Evolutionary conservation across 2,329 filamentous ascomycete genomes (phyloP).

Genomic region (Cadophora sp.): DNA sequence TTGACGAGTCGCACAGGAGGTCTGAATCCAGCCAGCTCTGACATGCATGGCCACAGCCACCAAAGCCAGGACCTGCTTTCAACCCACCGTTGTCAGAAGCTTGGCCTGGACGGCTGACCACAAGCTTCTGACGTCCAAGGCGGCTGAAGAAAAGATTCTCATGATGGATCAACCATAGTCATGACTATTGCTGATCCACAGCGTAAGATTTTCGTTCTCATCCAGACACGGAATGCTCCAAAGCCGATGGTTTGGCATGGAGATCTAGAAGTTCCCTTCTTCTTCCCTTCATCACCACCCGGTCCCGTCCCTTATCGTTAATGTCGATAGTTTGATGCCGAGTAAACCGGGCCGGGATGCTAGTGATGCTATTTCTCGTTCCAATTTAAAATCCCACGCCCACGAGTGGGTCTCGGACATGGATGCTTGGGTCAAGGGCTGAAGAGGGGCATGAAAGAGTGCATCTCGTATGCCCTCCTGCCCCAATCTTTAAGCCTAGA

Average conservation of each 20-base stretch:
- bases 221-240: not conserved
- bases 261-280: not conserved
- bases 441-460: not conserved
- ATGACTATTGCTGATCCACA: not conserved
- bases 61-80: not conserved
- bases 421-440: too few species aligned
- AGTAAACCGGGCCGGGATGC: not conserved
- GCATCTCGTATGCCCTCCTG: not conserved
- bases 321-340: slow-evolving; percentile 5
- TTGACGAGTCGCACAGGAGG: not conserved
- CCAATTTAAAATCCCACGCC: slow-evolving; percentile 5
- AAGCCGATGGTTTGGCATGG: not conserved
- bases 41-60: not conserved
- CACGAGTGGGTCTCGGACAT: not conserved
- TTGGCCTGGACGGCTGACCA: not conserved
- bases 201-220: not conserved
- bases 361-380: slow-evolving; percentile 7
- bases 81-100: slow-evolving; percentile 2
- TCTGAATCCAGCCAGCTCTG: not conserved
- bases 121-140: not conserved
- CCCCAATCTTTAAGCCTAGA: not conserved
- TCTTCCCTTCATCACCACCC: too few species aligned
- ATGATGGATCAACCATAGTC: not conserved
- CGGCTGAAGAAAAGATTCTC: not conserved
- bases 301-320: not conserved